phyloP scores from a whole-genome alignment of 495 filamentous ascomycete species.

The Evansstolkia leycettana region DNA sequence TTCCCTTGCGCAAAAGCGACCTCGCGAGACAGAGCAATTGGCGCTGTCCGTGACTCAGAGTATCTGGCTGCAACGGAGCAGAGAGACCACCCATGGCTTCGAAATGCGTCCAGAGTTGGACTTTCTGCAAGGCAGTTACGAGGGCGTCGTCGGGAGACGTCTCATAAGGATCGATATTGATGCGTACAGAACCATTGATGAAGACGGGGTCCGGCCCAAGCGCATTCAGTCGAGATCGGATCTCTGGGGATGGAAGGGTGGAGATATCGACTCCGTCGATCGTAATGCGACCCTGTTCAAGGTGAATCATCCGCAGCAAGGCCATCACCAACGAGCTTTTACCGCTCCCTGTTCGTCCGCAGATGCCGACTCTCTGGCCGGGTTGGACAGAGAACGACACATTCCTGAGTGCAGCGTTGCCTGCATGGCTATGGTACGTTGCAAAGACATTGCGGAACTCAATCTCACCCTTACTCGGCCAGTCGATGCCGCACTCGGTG shows the following conservation, averaged over 20 bases:
- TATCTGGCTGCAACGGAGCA: conserved; percentile 46
- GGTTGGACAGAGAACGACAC: conserved; percentile 59
- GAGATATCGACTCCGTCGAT: conserved; percentile 75
- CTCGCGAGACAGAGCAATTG: conserved; percentile 34
- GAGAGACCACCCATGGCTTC: not conserved
- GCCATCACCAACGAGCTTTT: conserved; percentile 79
- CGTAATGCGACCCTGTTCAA: conserved; percentile 64
- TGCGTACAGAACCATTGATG: conserved; percentile 75
- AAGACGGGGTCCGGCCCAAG: conserved; percentile 85
- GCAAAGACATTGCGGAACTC: too few relatives aligned
- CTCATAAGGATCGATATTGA: conserved; percentile 73
- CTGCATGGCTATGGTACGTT: conserved; percentile 62
- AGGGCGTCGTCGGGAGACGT: conserved; percentile 50
- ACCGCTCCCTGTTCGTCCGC: conserved; percentile 79
- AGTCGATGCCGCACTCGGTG: too few relatives aligned
- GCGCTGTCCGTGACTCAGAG: conserved; percentile 61
- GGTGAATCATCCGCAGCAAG: conserved; percentile 71
- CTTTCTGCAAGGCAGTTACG: conserved; percentile 48
- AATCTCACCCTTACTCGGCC: too few relatives aligned
- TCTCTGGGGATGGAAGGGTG: conserved; percentile 59
- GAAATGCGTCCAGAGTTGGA: conserved; percentile 34
- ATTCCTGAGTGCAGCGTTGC: conserved; percentile 53
- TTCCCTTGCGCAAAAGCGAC: conserved; percentile 54
- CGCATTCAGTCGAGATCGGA: conserved; percentile 74
- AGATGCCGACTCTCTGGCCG: conserved; percentile 69